Percentiles rank a stretch among this genome's conserved stretches.
Conservation (phyloP, 2,329 filamentous ascomycete species). For the Juglanconis sp. region DNA sequence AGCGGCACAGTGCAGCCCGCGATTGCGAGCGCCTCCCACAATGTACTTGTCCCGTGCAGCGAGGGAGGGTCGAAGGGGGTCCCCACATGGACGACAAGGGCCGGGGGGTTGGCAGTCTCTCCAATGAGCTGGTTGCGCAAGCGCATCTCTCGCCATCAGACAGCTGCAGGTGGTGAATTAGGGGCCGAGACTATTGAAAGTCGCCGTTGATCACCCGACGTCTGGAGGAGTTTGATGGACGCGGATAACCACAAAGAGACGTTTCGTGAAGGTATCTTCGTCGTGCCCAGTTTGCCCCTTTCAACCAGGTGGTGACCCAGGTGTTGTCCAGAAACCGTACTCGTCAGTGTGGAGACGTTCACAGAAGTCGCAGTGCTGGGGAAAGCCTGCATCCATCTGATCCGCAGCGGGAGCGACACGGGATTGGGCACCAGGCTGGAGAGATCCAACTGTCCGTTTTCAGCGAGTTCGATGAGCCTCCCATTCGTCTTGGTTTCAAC, state of each 20-base stretch:
- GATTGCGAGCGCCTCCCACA: constrained; percentile 5
- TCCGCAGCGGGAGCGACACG: constrained; percentile 5
- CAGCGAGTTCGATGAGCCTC: constrained; percentile 10
- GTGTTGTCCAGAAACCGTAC: neutral
- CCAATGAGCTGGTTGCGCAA: constrained; percentile 18
- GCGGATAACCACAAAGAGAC: neutral
- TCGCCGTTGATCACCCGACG: constrained; percentile 14
- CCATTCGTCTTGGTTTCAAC: neutral
- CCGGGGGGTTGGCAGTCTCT: constrained; percentile 11
- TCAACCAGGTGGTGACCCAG: neutral
- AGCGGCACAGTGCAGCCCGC: constrained; percentile 7
- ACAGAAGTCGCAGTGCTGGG: constrained; percentile 5
- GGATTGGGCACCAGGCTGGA: constrained; percentile 10
- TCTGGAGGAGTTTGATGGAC: constrained; percentile 8
- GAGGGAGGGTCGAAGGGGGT: constrained; percentile 15
- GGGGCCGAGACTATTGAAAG: constrained; percentile 17
- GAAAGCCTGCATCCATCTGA: constrained; percentile 6
- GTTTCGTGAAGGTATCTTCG: constrained; percentile 3
- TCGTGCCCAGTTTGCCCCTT: constrained; percentile 3
- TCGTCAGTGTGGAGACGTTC: constrained; percentile 7
- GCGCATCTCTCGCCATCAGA: constrained; percentile 19
- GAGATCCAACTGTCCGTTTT: constrained; percentile 7
- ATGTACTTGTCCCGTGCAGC: constrained; percentile 15
- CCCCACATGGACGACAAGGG: constrained; percentile 17
- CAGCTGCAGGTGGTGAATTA: constrained; percentile 18